Base-by-base conservation (phyloP, 2,329 filamentous ascomycete genomes). In the Ophiostoma ips region DNA sequence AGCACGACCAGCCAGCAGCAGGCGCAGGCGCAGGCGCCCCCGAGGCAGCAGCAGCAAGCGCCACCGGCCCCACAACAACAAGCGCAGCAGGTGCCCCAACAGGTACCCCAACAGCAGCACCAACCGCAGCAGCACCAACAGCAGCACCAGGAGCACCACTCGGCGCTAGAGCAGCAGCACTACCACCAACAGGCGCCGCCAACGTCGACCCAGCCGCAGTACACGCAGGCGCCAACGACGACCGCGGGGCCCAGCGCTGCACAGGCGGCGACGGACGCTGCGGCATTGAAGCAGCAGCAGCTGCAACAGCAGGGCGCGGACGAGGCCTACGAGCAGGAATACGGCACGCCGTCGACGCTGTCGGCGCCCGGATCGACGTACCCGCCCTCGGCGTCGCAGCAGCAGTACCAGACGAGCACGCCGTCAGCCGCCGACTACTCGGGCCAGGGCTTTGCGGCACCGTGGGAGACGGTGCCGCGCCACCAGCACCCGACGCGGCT, bases 401-500 rank as follows among this genome's bases (percentile, higher is more conserved):
- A 68, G n/a, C 68, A 71, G 50, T 71, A 68, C 66, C 66, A 68
- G 28, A 16, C 24, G n/a, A 13, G n/a, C 7, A 13, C 33, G 7
- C 12, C 21, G 35, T 12, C 55, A 10, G 67, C 75, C 16, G 67
- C 75, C 16, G 83, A 87, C 58, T 87, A 87, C 60, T 71, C 74
- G 5, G 83, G 81, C 41, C 68, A 77, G 41, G 79, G 75, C 19
- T 87, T 81, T 64, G 75, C 77, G 1, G 73, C 79, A 2, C 81
- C 77, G 15, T 94, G 87, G 86, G 85, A 92, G 55, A 68, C 69
- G n/a, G 35, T 56, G 5, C 81, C 83, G 21, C 76, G 81, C 50
- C 88, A 94, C 64, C 86, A 92, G 57, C 87, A 95, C 65, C 88
- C 88, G 0, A 94, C 88, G 9, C 72, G 89, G 51, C 70, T 95